Base-by-base conservation (phyloP, 352 stramenopile species). In the Blastocystis sp. region DNA sequence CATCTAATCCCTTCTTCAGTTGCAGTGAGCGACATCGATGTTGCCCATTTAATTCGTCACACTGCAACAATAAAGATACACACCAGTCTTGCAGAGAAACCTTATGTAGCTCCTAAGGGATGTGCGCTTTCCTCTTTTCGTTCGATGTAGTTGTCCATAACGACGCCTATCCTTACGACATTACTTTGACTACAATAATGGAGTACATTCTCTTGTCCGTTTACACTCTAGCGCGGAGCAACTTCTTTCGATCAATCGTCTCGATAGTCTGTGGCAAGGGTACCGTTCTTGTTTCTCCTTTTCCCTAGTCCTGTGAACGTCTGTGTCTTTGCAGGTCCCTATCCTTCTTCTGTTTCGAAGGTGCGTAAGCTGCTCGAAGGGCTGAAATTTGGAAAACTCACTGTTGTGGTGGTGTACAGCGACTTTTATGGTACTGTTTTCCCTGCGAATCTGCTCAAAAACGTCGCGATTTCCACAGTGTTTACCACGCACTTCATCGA, bases 401-500 rank as follows among this genome's bases (percentile, higher is more conserved):
- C 70, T 16, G 9, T 81, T 16, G 47, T 53, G 7, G 70, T 81
- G 13, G 70, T 81, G 3, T 81, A 81, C 54, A 62, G 37, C 20
- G 18, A 24, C 26, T 63, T 81, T 53, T 81, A 81, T 53, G 37
- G 37, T n/a, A 11, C 55, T 4, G 11, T 81, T 5, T 81, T 65
- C 70, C 70, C 70, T 41, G 70, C 70, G 3, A 81, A 81, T 41
- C 26, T 81, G 8, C 54, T 81, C 37, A 16, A 34, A 9, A 81
- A 81, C 24, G 50, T 81, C 45, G 70, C 70, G 34, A 65, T 81
- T 26, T 81, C 70, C 13, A 81, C 70, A 4, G 70, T 81, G 45
- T 81, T 81, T 26, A 81, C 70, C 26, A 81, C 70, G 3, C 70
- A 81, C 54, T 81, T 81, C 70, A 63, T 81, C 54, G 70, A 37